Evolutionary conservation across 805 yeast genomes (phyloP), one percentile per base, ranked within the genome.

Genomic region (Lipomyces starkeyi): DNA sequence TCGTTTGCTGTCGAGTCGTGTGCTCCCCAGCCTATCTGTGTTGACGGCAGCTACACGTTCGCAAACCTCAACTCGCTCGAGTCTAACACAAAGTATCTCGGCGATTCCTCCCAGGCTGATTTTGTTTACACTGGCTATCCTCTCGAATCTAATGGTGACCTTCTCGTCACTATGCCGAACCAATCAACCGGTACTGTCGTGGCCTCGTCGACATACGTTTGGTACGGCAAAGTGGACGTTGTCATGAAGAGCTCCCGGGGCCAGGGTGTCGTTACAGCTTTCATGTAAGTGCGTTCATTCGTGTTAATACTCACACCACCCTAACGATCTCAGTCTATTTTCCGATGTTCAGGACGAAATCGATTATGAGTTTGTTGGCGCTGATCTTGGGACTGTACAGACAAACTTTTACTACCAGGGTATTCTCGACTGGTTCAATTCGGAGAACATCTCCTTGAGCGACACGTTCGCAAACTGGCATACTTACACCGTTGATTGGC

Each of bases 271-370:
- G 85, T 93, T 67, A 84, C 96, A 17, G 93, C 97, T 37, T 86
- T 88, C 75, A 91, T 93, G 67, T 65, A 58, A 56, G 65, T 52
- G 6, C 35, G 3, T 9, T 6, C 17, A n/a, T 56, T 27, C 22
- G 22, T 9, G 47, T 17, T 2, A 52, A 20, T 22, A 25, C 9
- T 20, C 29, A 9, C 7, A 8, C 13, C 7, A 8, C 13, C 3
- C 59, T 61, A 32, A 52, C 62, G 14, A 2, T 20, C 35, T n/a
- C 52, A 65, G 68, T 78, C 78, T 91, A 62, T 89, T 87, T 79
- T 91, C 97, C 7, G 90, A 91, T 76, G 91, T 89, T 55, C 87
- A 91, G 83, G 98, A 93, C 82, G 98, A 93, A 83, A 85, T 93
- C 74, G 98, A 93, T 84, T 88, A 80, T 76, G 97, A 93, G 81